phyloP scores from a whole-genome alignment of 768 basidiomycete species.

The Leucosporidium scottii region DNA sequence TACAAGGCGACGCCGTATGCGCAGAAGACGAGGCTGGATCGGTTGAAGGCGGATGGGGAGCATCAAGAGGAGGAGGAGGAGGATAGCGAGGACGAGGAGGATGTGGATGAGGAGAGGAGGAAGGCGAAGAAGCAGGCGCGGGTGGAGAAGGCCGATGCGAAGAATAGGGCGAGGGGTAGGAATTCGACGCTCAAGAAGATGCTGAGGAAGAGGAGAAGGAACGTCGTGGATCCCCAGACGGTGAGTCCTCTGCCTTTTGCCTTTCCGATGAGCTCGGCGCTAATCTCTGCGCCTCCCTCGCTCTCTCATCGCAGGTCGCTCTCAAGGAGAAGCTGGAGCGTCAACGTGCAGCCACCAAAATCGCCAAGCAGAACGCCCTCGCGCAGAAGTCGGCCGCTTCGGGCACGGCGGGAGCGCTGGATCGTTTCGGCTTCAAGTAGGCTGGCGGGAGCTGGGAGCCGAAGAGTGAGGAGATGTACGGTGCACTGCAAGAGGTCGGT shows the following conservation, averaged over 20 bases:
- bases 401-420: slow-evolving; percentile 44
- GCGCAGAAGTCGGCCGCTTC: slow-evolving; percentile 22
- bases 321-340: slow-evolving; percentile 59
- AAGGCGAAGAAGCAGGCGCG: slow-evolving; percentile 17
- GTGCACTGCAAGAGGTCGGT: too few species aligned
- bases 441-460: neutral
- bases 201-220: slow-evolving; percentile 85
- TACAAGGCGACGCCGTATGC: slow-evolving; percentile 54
- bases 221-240: slow-evolving; percentile 73
- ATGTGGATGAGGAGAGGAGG: slow-evolving; percentile 41
- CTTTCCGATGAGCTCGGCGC: neutral
- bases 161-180: slow-evolving; percentile 78
- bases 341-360: slow-evolving; percentile 36
- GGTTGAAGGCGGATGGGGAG: slow-evolving; percentile 48
- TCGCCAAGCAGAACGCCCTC: slow-evolving; percentile 25
- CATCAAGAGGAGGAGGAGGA: slow-evolving; percentile 44
- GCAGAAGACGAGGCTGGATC: slow-evolving; percentile 68
- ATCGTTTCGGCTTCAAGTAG: slow-evolving; percentile 41
- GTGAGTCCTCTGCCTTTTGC: slow-evolving; percentile 38
- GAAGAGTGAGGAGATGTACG: too few species aligned
- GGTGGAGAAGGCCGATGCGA: slow-evolving; percentile 48
- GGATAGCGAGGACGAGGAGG: slow-evolving; percentile 40
- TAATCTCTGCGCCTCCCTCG: neutral
- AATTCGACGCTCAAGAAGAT: slow-evolving; percentile 60
- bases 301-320: slow-evolving; percentile 41